Evolutionary conservation across 306 rosid species (phyloP).

Genomic region (Cucumis melo): DNA sequence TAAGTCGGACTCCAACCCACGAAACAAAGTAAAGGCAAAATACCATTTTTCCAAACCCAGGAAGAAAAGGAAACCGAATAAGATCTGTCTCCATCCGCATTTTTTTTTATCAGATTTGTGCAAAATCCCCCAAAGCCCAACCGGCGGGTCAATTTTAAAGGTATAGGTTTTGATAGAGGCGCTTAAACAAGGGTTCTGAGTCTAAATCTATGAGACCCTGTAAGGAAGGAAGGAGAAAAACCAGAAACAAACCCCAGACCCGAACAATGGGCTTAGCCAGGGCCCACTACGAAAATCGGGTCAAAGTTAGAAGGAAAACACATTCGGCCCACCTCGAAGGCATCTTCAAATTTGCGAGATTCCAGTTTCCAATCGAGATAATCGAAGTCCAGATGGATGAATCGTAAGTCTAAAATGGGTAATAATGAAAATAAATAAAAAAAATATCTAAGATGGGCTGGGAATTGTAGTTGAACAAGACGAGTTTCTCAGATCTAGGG

Average conservation of each 20-base stretch:
- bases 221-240: not conserved
- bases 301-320: not conserved
- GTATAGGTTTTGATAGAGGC: not conserved
- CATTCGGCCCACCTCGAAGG: not conserved
- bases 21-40: not conserved
- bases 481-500: not conserved
- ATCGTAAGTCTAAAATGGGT: conserved; percentile 1
- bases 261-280: not conserved
- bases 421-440: not conserved
- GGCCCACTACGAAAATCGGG: not conserved
- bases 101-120: not conserved
- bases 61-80: not conserved
- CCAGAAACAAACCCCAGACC: not conserved
- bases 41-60: conserved; percentile 4
- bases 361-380: not conserved
- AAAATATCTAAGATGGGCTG: conserved; percentile 2
- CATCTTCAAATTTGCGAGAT: not conserved
- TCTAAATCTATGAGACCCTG: not conserved
- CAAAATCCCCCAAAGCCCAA: conserved; percentile 5
- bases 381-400: conserved; percentile 6
- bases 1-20: not conserved
- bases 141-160: not conserved
- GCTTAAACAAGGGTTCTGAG: not conserved
- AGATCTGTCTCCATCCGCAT: conserved; percentile 1
- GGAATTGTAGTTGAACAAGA: not conserved